Conservation (phyloP, 73 alveolate species). For the Paramecium sonneborni region DNA sequence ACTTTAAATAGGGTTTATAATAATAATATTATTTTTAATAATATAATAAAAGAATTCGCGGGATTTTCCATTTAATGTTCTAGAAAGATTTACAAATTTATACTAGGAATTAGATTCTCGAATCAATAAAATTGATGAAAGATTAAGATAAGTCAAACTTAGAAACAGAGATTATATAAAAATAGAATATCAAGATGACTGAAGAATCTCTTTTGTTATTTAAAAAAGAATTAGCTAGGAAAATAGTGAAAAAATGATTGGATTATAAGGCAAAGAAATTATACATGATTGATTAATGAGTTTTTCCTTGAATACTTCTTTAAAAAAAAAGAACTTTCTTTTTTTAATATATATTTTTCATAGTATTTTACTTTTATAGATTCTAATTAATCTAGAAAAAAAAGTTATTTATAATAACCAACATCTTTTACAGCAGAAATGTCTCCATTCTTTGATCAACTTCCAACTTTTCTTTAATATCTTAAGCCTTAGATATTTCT, state of each 20-base stretch:
- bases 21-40: background rate
- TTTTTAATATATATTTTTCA: background rate
- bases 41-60: background rate
- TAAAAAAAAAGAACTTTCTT: background rate
- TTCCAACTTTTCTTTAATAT: constrained; percentile 56
- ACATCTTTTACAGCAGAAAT: background rate
- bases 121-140: background rate
- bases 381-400: background rate
- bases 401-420: too few species aligned
- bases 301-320: background rate
- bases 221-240: background rate
- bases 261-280: background rate
- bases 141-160: background rate
- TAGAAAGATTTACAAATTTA: background rate
- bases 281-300: background rate
- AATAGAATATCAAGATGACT: background rate
- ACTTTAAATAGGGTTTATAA: background rate
- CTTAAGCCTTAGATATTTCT: constrained; percentile 38
- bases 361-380: background rate
- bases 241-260: background rate
- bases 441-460: constrained; percentile 59
- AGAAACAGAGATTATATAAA: background rate
- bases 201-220: background rate
- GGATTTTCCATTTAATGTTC: background rate
- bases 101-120: background rate